Conservation (phyloP, 2,329 filamentous ascomycete species). For the Aulographum hederae region DNA sequence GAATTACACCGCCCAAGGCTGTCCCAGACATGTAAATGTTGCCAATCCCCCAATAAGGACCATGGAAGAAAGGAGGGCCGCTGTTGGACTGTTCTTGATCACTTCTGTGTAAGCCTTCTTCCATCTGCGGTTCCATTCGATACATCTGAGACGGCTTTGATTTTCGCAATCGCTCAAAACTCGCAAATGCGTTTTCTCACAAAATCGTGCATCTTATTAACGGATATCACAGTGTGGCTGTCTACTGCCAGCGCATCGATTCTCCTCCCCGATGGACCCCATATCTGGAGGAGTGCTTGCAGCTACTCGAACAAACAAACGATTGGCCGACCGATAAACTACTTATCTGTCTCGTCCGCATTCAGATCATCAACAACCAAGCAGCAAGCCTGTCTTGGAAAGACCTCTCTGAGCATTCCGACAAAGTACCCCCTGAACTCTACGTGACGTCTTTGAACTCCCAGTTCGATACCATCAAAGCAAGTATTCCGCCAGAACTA, state of each 20-base stretch:
- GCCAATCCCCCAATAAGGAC: conserved; percentile 14
- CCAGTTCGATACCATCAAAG: conserved; percentile 2
- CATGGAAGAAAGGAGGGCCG: conserved; percentile 30
- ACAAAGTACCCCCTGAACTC: too few relatives aligned
- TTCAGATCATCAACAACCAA: conserved; percentile 11
- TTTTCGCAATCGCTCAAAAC: too few relatives aligned
- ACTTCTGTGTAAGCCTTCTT: conserved; percentile 19
- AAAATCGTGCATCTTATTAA: too few relatives aligned
- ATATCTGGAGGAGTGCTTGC: conserved; percentile 39
- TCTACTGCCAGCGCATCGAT: conserved; percentile 29
- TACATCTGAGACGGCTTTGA: too few relatives aligned
- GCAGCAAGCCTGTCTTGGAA: too few relatives aligned
- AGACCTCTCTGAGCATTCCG: too few relatives aligned
- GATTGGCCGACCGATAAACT: conserved; percentile 32
- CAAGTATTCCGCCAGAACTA: neutral
- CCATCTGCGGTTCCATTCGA: conserved; percentile 5
- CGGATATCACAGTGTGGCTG: conserved; percentile 14
- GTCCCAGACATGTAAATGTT: conserved; percentile 5
- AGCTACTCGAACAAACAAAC: conserved; percentile 24
- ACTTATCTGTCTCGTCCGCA: conserved; percentile 24
- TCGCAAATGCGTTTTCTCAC: too few relatives aligned
- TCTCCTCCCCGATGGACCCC: conserved; percentile 37
- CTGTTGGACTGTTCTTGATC: conserved; percentile 29
- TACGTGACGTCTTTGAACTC: conserved; percentile 10
- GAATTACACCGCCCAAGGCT: conserved; percentile 2